A percentile compares a stretch with the other conserved stretches of the same genome.
phyloP scores from a whole-genome alignment of 306 rosid species.

The Mimosa bimucronata region DNA sequence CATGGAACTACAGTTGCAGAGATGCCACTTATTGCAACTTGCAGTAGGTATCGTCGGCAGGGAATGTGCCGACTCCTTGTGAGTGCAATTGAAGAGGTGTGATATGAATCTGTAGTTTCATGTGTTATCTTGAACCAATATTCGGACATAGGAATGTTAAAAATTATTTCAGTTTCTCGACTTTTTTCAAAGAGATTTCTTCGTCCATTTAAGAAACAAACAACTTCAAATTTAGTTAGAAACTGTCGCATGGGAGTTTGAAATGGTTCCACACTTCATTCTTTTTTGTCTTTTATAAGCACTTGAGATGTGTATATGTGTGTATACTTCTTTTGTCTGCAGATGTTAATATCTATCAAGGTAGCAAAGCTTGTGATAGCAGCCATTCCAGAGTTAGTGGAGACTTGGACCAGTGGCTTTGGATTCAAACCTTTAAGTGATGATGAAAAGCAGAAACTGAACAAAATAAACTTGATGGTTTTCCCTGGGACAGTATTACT shows the following conservation, averaged over 20 bases:
- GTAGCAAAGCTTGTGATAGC: conserved; percentile 89
- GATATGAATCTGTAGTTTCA: conserved; percentile 31
- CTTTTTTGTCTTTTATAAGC: conserved; percentile 23
- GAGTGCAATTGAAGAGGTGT: conserved; percentile 84
- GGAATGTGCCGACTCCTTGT: conserved; percentile 96
- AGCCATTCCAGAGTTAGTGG: conserved; percentile 85
- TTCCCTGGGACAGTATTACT: conserved; percentile 93
- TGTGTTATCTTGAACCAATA: conserved; percentile 13
- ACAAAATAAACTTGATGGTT: conserved; percentile 82
- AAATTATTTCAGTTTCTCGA: background rate
- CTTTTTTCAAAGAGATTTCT: background rate
- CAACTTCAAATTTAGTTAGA: conserved; percentile 21
- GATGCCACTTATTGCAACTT: conserved; percentile 98
- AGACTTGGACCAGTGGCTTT: conserved; percentile 94
- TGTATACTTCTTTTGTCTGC: conserved; percentile 30
- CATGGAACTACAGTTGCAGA: conserved; percentile 90
- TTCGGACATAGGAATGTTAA: conserved; percentile 7
- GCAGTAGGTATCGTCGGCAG: conserved; percentile 86
- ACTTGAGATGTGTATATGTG: conserved; percentile 39
- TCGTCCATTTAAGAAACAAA: background rate
- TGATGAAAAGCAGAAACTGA: conserved; percentile 62
- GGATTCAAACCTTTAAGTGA: conserved; percentile 74
- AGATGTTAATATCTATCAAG: conserved; percentile 82
- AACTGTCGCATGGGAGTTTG: background rate
- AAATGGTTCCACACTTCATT: conserved; percentile 21